These are phyloP conservation scores for Neonothopanus nambi DNA, from an alignment of 1,284 basidiomycete species.

Conservation along the genomic window DNA sequence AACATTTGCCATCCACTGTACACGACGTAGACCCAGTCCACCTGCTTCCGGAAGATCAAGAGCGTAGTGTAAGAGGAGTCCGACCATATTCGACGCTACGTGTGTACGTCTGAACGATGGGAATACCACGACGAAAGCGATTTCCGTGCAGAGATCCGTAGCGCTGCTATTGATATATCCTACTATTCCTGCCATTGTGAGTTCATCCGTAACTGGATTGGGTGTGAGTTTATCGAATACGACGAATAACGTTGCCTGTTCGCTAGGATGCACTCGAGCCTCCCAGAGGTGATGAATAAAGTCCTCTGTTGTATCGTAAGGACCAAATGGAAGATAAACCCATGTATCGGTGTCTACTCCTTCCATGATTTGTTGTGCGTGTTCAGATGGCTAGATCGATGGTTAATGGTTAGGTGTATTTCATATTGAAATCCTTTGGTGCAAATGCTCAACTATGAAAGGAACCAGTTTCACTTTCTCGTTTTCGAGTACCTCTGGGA, in stretches of 20 bases:
- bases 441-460: slow-evolving; percentile 34
- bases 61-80: slow-evolving; percentile 56
- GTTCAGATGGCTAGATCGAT: slow-evolving; percentile 17
- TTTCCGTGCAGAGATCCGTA: slow-evolving; percentile 43
- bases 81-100: slow-evolving; percentile 60
- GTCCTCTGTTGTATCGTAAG: slow-evolving; percentile 33
- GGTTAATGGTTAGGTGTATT: slow-evolving; percentile 19
- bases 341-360: slow-evolving; percentile 22
- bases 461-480: slow-evolving; percentile 35
- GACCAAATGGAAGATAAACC: slow-evolving; percentile 43
- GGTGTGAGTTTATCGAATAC: slow-evolving; percentile 37
- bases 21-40: slow-evolving; percentile 61
- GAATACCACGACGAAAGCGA: slow-evolving; percentile 51
- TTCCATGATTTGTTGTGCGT: slow-evolving; percentile 19
- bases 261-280: slow-evolving; percentile 30
- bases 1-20: slow-evolving; percentile 60
- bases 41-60: slow-evolving; percentile 47
- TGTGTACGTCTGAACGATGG: slow-evolving; percentile 66
- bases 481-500: slow-evolving; percentile 34
- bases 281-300: slow-evolving; percentile 29
- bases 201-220: neutral
- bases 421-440: neutral
- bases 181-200: slow-evolving; percentile 39
- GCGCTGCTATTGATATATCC: slow-evolving; percentile 40
- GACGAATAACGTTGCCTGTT: slow-evolving; percentile 42